These are phyloP conservation scores for Raffaelea deltoideospora DNA, from an alignment of 2,329 filamentous ascomycete species.

Conservation along the genomic window DNA sequence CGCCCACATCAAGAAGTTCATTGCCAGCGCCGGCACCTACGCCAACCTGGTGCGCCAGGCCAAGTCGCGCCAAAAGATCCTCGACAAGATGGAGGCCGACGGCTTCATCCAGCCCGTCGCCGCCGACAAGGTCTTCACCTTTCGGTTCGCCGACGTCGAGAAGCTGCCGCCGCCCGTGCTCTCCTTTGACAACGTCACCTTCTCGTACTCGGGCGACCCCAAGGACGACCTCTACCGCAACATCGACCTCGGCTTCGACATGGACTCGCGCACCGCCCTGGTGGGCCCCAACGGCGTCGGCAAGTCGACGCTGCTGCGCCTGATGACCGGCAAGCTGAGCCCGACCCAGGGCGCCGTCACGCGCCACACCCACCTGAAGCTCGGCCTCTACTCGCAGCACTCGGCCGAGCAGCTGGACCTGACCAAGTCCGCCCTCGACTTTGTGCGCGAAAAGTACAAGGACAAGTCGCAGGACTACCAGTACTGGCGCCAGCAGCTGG, in stretches of 20 bases:
- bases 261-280: slow-evolving; percentile 94
- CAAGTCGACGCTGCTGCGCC: slow-evolving; percentile 87
- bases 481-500: slow-evolving; percentile 97
- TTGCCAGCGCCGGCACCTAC: slow-evolving; percentile 97
- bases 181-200: slow-evolving; percentile 92
- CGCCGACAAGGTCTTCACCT: slow-evolving; percentile 80
- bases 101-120: slow-evolving; percentile 90
- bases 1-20: slow-evolving; percentile 99
- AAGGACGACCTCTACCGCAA: slow-evolving; percentile 93
- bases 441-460: slow-evolving; percentile 88
- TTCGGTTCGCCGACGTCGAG: slow-evolving; percentile 96
- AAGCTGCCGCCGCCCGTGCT: slow-evolving; percentile 97
- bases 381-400: slow-evolving; percentile 96
- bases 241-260: slow-evolving; percentile 96
- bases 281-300: slow-evolving; percentile 98
- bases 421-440: slow-evolving; percentile 94
- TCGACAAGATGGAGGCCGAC: slow-evolving; percentile 99
- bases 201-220: slow-evolving; percentile 84
- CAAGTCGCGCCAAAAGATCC: slow-evolving; percentile 98
- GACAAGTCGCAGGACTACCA: slow-evolving; percentile 92
- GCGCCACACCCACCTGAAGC: slow-evolving; percentile 94
- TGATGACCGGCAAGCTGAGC: slow-evolving; percentile 92
- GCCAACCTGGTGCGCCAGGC: slow-evolving; percentile 98
- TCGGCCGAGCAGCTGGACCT: slow-evolving; percentile 96
- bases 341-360: slow-evolving; percentile 70